phyloP scores from a whole-genome alignment of 208 protist species.

The Acanthamoeba rhysodes region DNA sequence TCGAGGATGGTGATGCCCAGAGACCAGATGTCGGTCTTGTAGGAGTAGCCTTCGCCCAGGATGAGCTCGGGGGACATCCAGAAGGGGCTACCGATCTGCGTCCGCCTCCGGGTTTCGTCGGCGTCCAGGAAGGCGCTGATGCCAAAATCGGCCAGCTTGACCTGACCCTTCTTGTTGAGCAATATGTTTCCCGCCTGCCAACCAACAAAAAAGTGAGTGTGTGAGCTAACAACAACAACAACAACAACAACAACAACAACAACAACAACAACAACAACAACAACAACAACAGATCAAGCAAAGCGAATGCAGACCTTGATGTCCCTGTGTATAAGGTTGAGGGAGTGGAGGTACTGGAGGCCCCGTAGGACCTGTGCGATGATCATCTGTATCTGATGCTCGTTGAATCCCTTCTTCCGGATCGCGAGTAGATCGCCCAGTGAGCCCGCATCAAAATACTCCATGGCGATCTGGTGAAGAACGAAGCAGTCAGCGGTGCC shows the following conservation, averaged over 20 bases:
- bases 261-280: too few species aligned
- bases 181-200: conserved; percentile 67
- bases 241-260: too few species aligned
- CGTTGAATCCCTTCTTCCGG: conserved; percentile 51
- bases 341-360: conserved; percentile 69
- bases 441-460: conserved; percentile 71
- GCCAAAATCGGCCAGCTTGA: conserved; percentile 76
- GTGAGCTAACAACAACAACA: not conserved
- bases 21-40: conserved; percentile 74
- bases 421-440: conserved; percentile 54
- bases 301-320: conserved; percentile 47
- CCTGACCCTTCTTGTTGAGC: conserved; percentile 72
- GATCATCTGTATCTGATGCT: conserved; percentile 71
- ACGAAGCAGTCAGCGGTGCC: too few species aligned
- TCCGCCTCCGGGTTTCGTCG: conserved; percentile 53
- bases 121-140: conserved; percentile 53
- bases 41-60: conserved; percentile 66
- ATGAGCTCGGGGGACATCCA: conserved; percentile 77
- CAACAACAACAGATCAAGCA: too few species aligned
- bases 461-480: conserved; percentile 73
- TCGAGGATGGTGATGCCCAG: conserved; percentile 68
- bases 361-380: conserved; percentile 61
- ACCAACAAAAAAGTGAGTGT: not conserved
- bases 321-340: conserved; percentile 70
- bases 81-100: conserved; percentile 75